Conservation (phyloP, 1,139 yeast species). For the Tardiomyces digboiensis region DNA sequence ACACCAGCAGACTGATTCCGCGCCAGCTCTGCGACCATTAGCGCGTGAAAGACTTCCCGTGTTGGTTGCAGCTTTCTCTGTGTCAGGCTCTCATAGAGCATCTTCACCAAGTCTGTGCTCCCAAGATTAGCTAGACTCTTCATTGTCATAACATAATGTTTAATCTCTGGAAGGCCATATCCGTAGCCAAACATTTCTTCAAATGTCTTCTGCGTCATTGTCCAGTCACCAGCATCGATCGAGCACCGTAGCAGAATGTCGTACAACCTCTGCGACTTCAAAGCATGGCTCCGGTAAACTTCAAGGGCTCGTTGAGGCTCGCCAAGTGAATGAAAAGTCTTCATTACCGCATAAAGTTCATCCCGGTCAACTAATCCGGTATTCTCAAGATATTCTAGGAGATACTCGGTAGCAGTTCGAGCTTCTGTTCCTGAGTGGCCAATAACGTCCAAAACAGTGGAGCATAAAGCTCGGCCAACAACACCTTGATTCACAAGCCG, state of each 20-base stretch:
- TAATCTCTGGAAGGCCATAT: conserved; percentile 35
- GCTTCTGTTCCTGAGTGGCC: too few species aligned
- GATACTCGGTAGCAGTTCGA: neutral
- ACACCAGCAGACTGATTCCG: conserved; percentile 28
- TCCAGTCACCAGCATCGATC: conserved; percentile 42
- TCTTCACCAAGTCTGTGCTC: conserved; percentile 37
- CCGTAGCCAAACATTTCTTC: conserved; percentile 47
- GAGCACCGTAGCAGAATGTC: conserved; percentile 22
- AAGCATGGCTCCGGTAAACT: conserved; percentile 2
- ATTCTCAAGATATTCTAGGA: neutral
- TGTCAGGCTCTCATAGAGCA: conserved; percentile 32
- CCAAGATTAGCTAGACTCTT: conserved; percentile 43
- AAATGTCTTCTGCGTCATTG: conserved; percentile 40
- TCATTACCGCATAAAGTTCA: neutral
- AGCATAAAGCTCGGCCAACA: neutral
- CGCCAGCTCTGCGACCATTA: conserved; percentile 28
- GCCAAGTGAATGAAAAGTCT: neutral
- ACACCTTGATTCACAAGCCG: neutral
- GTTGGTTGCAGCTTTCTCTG: conserved; percentile 42
- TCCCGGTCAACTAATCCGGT: neutral
- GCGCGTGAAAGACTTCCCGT: conserved; percentile 33
- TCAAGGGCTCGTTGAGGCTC: neutral
- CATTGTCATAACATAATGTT: conserved; percentile 50
- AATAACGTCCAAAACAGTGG: neutral
- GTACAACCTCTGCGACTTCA: conserved; percentile 15